Evolutionary conservation across 306 rosid species (phyloP), one percentile per base, ranked within the genome.

Genomic region (Ormosia emarginata): DNA sequence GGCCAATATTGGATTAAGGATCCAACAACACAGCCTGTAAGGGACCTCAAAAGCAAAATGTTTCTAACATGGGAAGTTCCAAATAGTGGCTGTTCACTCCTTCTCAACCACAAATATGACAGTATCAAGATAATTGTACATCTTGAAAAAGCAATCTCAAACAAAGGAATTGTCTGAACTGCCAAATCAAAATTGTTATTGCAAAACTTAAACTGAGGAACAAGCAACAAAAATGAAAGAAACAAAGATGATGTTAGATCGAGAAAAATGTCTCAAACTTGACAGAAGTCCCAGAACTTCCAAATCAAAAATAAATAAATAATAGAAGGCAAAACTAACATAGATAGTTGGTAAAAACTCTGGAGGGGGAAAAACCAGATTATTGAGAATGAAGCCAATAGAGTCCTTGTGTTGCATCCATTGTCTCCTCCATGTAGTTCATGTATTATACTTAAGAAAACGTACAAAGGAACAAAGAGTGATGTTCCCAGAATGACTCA

Each of bases 151-250:
- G 98, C 95, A 65, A 85, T 81, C 92, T 94, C 97, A 87, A 88
- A 81, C 87, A 94, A 83, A 58, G 98, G 97, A 86, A 92, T 89
- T 70, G 91, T 80, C 90, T 93, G 95, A 91, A 88, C 97, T 91
- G 97, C 86, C 89, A 81, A 72, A 68, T 81, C 83, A 82, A 86
- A 78, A 81, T 47, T 50, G 43, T 86, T 59, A 74, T 65, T 61
- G 75, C 53, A 74, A 78, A 75, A 82, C 52, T 82, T 58, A 78
- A 72, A 74, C 44, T 3, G 47, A 61, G 77, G 71, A 58, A 67
- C 36, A 65, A 17, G 32, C 39, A 57, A 57, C 24, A 41, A 44
- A 68, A 53, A 10, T 0, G 24, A 8, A 49, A 32, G 7, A 13
- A 7, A 62, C 70, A 62, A 44, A 55, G 75, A 58, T 40, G 49